Evolutionary conservation across 163 green algal species (phyloP).

Genomic region (Volvox carteri): DNA sequence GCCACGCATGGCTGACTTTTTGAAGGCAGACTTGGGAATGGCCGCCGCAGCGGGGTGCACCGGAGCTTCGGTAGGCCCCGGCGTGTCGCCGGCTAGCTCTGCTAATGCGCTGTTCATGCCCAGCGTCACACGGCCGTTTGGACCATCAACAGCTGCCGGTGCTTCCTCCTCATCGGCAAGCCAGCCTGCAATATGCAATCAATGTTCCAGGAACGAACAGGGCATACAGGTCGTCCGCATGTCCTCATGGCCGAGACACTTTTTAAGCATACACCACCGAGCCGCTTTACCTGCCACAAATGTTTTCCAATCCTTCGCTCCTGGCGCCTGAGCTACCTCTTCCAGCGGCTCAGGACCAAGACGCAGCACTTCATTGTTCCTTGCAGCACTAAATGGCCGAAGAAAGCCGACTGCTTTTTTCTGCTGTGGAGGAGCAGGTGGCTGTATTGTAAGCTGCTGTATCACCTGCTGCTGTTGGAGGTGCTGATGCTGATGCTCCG

Average conservation of each 20-base stretch:
- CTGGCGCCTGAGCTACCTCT: background rate
- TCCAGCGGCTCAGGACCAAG: background rate
- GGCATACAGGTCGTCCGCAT: no score
- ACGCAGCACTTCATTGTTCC: background rate
- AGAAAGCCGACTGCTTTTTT: conserved; percentile 11
- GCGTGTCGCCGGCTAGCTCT: background rate
- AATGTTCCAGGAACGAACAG: no score
- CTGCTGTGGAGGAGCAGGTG: background rate
- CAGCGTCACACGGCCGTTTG: conserved; percentile 30
- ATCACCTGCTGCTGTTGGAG: background rate
- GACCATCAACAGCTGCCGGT: conserved; percentile 1
- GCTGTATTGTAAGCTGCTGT: background rate
- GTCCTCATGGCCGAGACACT: background rate
- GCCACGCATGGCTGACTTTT: conserved; percentile 32
- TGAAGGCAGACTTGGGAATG: background rate
- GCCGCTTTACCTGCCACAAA: conserved; percentile 34
- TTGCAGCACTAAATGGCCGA: conserved; percentile 9
- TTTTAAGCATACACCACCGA: background rate
- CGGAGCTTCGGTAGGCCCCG: background rate
- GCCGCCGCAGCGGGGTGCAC: background rate
- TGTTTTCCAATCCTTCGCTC: conserved; percentile 45
- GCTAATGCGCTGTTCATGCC: conserved; percentile 18
- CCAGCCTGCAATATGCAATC: conserved; percentile 34
- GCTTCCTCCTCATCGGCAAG: conserved; percentile 40
- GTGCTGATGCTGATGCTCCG: background rate